Evolutionary conservation across 768 basidiomycete species (phyloP), one percentile per base, ranked within the genome.

Genomic region (Boletus speciosus): DNA sequence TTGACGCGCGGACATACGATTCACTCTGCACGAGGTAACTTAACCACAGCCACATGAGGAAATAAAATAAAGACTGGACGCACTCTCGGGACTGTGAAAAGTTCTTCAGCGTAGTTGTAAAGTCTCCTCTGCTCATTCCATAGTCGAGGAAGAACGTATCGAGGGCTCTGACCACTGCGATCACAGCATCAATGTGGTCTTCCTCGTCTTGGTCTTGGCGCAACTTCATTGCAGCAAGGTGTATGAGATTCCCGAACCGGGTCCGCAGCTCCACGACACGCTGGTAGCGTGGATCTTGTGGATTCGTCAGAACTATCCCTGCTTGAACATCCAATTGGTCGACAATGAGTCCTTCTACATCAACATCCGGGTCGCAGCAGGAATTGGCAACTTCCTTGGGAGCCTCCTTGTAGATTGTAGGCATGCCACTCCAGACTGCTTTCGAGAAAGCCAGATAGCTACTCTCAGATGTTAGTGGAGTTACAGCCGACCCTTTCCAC

Each of bases 181-280:
- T 79, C 32, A 96, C 83, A 5, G 90, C 88, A 67, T 98, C 95
- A 41, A 91, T 88, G 57, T 91, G 88, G 65, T 93, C 90, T 68
- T 92, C 90, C 34, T 81, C 83, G 41, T 79, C 81, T 12, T 76
- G 80, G 40, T 80, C 78, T 61, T 80, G 78, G 36, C 83, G 81
- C 37, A 93, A 72, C 15, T 82, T 76, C 21, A 72, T 74, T 2
- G 92, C 84, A 2, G 91, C 92, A 32, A 72, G 72, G 55, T 88
- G 83, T 36, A 90, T 70, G 11, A 90, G 72, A 35, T 81, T 70
- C 4, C 90, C 93, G 59, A 88, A 88, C 15, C 83, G 79, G 25
- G 72, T 64, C 32, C 88, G 83, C 59, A 85, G 78, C 1, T 73
- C 66, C 15, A 74, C 68, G 19, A 85, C 82, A 42, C 74, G 78